Base-by-base conservation (phyloP, 495 filamentous ascomycete species). In the Saxophila tyrrhenica region DNA sequence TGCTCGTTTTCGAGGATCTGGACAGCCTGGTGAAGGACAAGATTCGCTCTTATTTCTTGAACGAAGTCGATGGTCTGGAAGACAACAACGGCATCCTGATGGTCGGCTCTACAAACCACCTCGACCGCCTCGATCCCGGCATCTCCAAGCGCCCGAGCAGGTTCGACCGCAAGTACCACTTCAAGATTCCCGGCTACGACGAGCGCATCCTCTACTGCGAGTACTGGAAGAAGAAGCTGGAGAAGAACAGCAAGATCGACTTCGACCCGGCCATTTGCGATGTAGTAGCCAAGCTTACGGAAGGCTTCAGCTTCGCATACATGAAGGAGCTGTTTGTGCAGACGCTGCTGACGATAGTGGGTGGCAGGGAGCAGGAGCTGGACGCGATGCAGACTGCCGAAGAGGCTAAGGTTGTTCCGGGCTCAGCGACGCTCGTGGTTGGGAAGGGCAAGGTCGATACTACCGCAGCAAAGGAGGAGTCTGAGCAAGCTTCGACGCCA, bases 51-150 rank as follows among this genome's bases (percentile, higher is more conserved):
- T 86, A 82, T 67, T 86, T 87, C 61, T 71, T 87, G 48, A 86
- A 86, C 60, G 80, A 86, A 58, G 75, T 85, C 2, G 83, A 86
- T 56, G 83, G 84, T 0, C 67, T 87, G 20, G 80, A 79, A 57
- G 56, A 53, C 16, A 70, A 70, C 50, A 63, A 70, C 44, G 68
- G 68, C 23, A 69, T 70, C 32, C 56, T 69, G 17, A 70, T 70
- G 66, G 58, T 70, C 23, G 66, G 62, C 13, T 59, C 55, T 23
- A 70, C 65, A 5, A 70, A 70, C 50, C 62, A 69, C 51, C 58
- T 70, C 38, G 66, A 67, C 51, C 52, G 47, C 19, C 58, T 70
- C 16, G 68, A 69, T 45, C 60, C 66, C 7, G 63, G 63, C 19
- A 64, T 70, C 41, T 39, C 62, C 22, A 69, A 69, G 45, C 55